Base-by-base conservation (phyloP, 345 rosid genomes). In the Arabidopsis suecica region DNA sequence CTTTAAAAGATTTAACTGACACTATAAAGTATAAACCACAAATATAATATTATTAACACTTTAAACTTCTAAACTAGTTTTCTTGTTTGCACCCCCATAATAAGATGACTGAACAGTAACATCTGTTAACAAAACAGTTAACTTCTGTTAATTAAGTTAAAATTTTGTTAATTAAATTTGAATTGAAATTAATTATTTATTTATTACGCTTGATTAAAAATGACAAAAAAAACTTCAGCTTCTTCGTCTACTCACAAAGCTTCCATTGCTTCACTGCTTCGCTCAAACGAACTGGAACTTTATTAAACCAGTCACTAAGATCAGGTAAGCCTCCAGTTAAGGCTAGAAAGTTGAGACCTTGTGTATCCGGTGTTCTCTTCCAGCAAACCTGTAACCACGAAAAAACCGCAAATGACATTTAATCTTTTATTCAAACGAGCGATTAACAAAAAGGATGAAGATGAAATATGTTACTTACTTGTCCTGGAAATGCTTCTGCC, bases 291-390 rank as follows among this genome's bases (percentile, higher is more conserved):
- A 23, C 56, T 16, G 97, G 93, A 49, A 93, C 84, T 33, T 22
- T 36, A 11, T 74, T 79, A 65, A 94, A 83, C 98, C 98, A 93
- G 32, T 66, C 75, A 49, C 56, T 73, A 50, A 85, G 75, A 81
- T 93, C 93, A 23, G 97, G 96, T 38, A 74, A 61, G 42, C 82
- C 87, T 62, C 96, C 94, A 1, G 98, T 91, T 42, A 91, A 72
- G 3, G 91, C 96, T 65, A 91, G 76, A 71, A 79, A 88, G 72
- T 93, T 91, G 9, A 80, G 82, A 42, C 93, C 90, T 55, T 82
- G 65, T 16, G 72, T 50, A 58, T 85, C 80, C 0, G 88, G 84
- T 62, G 82, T 80, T 72, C 85, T 84, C 86, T 91, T 93, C 96
- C 98, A 91, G 82, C 83, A 44, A 51, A 89, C 72, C 88, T 89